Conservation (phyloP, 257 asterid genomes). For the Cinchona pubescens region DNA sequence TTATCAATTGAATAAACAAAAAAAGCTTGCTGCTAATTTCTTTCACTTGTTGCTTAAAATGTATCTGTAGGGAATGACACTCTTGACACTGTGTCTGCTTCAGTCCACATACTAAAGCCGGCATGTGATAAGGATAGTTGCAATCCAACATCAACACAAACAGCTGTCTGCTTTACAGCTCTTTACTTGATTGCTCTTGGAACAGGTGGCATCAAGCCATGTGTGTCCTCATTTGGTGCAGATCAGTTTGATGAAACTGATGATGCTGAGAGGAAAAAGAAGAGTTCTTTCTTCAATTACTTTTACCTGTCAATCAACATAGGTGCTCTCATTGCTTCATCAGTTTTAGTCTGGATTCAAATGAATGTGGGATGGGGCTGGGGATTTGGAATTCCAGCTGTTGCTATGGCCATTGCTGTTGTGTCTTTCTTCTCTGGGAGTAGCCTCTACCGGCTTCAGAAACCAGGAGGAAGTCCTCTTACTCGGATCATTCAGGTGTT, state of each 20-base stretch:
- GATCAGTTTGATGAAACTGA: conserved; percentile 85
- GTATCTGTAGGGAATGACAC: conserved; percentile 64
- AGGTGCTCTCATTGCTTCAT: conserved; percentile 83
- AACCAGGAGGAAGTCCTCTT: conserved; percentile 86
- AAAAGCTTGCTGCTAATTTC: background rate
- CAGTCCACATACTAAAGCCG: conserved; percentile 59
- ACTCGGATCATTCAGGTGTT: conserved; percentile 68
- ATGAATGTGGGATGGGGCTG: conserved; percentile 89
- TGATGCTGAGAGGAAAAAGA: conserved; percentile 55
- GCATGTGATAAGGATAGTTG: conserved; percentile 37
- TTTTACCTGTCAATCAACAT: conserved; percentile 75
- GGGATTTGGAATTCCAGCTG: conserved; percentile 91
- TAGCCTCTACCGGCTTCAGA: conserved; percentile 55
- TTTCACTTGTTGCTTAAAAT: background rate
- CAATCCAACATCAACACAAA: conserved; percentile 51
- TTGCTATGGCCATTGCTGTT: conserved; percentile 72
- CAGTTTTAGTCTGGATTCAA: conserved; percentile 81
- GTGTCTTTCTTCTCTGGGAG: conserved; percentile 63
- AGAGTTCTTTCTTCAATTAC: conserved; percentile 89
- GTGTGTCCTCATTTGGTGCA: conserved; percentile 88
- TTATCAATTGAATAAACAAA: background rate
- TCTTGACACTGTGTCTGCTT: conserved; percentile 70
- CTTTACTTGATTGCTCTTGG: conserved; percentile 77
- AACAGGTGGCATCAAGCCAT: conserved; percentile 95
- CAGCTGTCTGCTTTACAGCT: conserved; percentile 41